Percentiles rank a stretch among this genome's conserved stretches.
Evolutionary conservation across 2,329 filamentous ascomycete species (phyloP).

Genomic region (Neonectria hederae): DNA sequence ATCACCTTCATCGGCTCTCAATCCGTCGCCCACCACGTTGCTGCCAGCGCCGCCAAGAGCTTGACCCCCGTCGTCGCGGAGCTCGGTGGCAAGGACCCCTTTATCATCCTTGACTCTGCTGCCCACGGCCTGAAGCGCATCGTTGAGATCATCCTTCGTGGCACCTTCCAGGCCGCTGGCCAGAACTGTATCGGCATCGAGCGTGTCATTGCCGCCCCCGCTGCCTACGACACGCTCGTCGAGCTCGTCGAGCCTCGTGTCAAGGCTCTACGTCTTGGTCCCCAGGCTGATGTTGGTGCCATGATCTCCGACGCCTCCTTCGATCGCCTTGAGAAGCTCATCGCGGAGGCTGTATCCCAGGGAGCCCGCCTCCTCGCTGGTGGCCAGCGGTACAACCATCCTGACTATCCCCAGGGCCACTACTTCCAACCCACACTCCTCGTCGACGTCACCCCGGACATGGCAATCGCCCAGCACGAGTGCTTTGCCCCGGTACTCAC

Average conservation of each 20-base stretch:
- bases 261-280: conserved; percentile 78
- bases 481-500: conserved; percentile 93
- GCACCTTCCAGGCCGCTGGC: conserved; percentile 92
- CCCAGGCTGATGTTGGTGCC: conserved; percentile 83
- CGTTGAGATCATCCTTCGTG: conserved; percentile 84
- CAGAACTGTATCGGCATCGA: conserved; percentile 99
- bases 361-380: conserved; percentile 86
- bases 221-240: conserved; percentile 79
- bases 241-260: conserved; percentile 78
- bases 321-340: conserved; percentile 76
- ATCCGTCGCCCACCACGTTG: conserved; percentile 87
- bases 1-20: conserved; percentile 96
- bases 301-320: conserved; percentile 86
- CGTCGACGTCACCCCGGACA: conserved; percentile 84
- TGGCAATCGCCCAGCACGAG: conserved; percentile 90
- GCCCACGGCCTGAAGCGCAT: conserved; percentile 73
- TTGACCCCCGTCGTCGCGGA: conserved; percentile 92
- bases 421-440: conserved; percentile 94
- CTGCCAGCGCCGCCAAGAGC: conserved; percentile 82
- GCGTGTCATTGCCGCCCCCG: conserved; percentile 82
- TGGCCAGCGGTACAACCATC: conserved; percentile 77
- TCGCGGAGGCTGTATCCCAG: conserved; percentile 77
- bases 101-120: conserved; percentile 85
- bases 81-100: conserved; percentile 94
- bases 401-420: conserved; percentile 78